phyloP scores from a whole-genome alignment of 805 yeast species.

The Wickerhamiella musiphila region DNA sequence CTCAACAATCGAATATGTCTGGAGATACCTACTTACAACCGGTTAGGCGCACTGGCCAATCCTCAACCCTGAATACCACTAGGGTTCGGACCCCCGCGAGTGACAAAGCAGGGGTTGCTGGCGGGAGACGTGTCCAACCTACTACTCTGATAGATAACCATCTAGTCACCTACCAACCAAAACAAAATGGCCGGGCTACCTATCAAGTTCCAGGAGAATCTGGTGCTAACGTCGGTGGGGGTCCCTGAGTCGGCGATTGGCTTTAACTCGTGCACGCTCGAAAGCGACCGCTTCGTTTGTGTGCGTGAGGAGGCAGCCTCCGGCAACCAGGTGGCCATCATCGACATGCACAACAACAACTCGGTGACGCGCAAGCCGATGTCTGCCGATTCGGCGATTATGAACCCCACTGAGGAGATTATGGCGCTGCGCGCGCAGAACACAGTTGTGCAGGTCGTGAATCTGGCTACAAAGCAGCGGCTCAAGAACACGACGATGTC shows the following conservation, averaged over 20 bases:
- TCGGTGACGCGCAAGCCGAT: conserved; percentile 75
- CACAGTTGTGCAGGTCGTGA: conserved; percentile 81
- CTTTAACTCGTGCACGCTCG: conserved; percentile 85
- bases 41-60: too few relatives aligned
- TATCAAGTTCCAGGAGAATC: conserved; percentile 89
- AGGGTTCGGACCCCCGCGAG: too few relatives aligned
- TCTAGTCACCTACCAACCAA: neutral
- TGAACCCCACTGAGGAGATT: conserved; percentile 73
- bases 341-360: conserved; percentile 66
- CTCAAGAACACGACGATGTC: conserved; percentile 71
- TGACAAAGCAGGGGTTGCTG: too few relatives aligned
- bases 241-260: conserved; percentile 73
- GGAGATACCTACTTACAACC: too few relatives aligned
- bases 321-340: conserved; percentile 73
- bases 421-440: conserved; percentile 93
- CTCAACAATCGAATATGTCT: too few relatives aligned
- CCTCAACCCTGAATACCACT: too few relatives aligned
- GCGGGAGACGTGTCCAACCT: neutral
- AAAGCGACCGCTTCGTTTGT: conserved; percentile 81
- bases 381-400: conserved; percentile 94
- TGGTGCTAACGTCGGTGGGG: conserved; percentile 74
- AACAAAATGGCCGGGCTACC: conserved; percentile 52
- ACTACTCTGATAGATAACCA: neutral
- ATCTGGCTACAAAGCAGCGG: conserved; percentile 72
- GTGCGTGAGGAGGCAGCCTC: conserved; percentile 28